Base-by-base conservation (phyloP, 371 early-diverging fungal species). In the Mortierella sp. region DNA sequence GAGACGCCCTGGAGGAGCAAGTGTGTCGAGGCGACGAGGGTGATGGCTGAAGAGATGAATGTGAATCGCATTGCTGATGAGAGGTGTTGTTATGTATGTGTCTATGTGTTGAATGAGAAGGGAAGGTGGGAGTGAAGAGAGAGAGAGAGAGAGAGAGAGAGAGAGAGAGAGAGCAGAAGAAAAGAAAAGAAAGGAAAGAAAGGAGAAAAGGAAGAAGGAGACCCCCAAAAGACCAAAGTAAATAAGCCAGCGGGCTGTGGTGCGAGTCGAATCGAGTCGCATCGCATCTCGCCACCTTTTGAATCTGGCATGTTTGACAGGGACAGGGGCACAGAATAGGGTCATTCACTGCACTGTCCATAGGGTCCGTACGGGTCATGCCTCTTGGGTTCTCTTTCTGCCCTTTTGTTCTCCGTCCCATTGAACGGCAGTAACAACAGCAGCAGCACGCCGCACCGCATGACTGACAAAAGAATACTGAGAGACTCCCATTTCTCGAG, bases 41-140 rank as follows among this genome's bases (percentile, higher is more conserved):
- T 71, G 8, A 61, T 71, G 19, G 79, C 77, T 5, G 72, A 64
- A 16, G 80, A 59, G 53, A 74, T 50, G 19, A 84, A 77, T 24
- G 80, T 78, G 64, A 80, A 50, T 34, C 78, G 78, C 79, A 82
- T 83, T 13, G 64, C 43, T 59, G 57, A 26, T 57, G 28, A 44
- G 46, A 51, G 72, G 57, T 26, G 11, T 6, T n/a, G 54, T 11
- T 1, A 21, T 53, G 13, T n/a, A 13, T 57, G 59, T 9, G 16
- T 59, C 4, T 3, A 16, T 2, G 59, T 26, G 31, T 59, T 48
- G 34, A 51, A 19, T n/a, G 21, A 46, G 74, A 46, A 50, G 28
- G 10, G 24, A 5, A 26, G 64, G n/a, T 21, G 28, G 50, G 72
- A 43, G 48, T 13, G 48, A 46, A 13, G 48, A 46, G 48, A 46